phyloP scores from a whole-genome alignment of 2,329 filamentous ascomycete genomes.

The Diaporthe nobilis region DNA sequence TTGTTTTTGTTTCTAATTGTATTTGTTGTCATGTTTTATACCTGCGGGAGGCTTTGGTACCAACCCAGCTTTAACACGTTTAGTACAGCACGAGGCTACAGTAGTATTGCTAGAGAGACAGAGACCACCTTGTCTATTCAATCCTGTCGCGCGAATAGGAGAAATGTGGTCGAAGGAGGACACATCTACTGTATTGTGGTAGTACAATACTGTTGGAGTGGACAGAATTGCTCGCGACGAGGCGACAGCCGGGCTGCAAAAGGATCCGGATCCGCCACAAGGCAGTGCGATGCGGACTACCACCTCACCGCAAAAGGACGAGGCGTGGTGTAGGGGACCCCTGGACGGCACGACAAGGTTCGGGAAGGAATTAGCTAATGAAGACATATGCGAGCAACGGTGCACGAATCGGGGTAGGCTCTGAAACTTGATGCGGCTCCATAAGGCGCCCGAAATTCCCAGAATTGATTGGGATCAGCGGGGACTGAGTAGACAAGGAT shows the following conservation, averaged over 20 bases:
- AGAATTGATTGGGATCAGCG: slow-evolving; percentile 24
- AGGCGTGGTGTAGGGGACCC: slow-evolving; percentile 10
- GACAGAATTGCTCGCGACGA: neutral
- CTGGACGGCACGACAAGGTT: neutral
- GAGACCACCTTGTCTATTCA: neutral
- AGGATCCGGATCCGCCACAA: neutral
- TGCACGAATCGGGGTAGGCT: slow-evolving; percentile 24
- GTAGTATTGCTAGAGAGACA: too few relatives aligned
- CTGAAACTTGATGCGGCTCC: slow-evolving; percentile 25
- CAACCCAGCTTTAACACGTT: neutral
- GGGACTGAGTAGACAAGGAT: slow-evolving; percentile 11
- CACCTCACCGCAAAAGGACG: neutral
- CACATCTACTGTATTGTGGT: neutral
- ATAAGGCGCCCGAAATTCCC: neutral
- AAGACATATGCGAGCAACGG: neutral
- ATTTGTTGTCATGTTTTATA: neutral
- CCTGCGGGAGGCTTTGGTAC: neutral
- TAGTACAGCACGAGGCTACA: neutral
- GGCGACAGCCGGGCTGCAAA: neutral
- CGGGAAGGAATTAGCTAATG: slow-evolving; percentile 16
- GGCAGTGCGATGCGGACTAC: slow-evolving; percentile 3
- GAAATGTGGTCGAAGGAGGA: neutral
- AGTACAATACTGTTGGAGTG: neutral
- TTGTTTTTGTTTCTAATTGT: neutral
- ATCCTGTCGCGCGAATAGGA: neutral